Evolutionary conservation across 2,329 filamentous ascomycete species (phyloP).

Genomic region (Pestalotiopsis sp.): DNA sequence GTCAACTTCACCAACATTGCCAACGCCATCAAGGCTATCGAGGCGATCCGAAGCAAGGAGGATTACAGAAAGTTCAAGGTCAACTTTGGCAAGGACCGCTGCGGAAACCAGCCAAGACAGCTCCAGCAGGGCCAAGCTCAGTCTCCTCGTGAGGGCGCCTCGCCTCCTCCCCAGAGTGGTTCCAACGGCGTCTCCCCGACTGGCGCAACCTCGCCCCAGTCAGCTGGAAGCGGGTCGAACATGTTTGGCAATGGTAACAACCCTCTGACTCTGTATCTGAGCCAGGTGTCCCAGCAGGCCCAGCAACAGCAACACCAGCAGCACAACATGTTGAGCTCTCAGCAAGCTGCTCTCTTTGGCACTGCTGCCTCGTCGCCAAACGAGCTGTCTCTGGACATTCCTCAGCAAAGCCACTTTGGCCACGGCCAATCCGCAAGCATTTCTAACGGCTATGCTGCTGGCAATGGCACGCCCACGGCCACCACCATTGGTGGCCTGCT

Average conservation of each 20-base stretch:
- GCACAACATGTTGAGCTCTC: constrained; percentile 69
- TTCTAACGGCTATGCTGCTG: constrained; percentile 62
- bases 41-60: constrained; percentile 90
- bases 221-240: constrained; percentile 56
- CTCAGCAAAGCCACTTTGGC: constrained; percentile 61
- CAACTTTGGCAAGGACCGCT: constrained; percentile 98
- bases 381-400: constrained; percentile 59
- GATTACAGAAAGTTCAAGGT: constrained; percentile 99
- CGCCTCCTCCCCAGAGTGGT: constrained; percentile 61
- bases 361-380: constrained; percentile 64
- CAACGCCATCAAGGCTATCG: constrained; percentile 98
- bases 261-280: constrained; percentile 90
- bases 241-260: constrained; percentile 85
- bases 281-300: constrained; percentile 73
- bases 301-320: constrained; percentile 77
- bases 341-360: constrained; percentile 81
- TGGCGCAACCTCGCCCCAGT: constrained; percentile 57
- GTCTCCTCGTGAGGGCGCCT: constrained; percentile 66
- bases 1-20: constrained; percentile 99
- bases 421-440: constrained; percentile 69
- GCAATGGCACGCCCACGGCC: constrained; percentile 54
- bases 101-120: constrained; percentile 93
- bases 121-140: constrained; percentile 66
- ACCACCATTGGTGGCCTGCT: constrained; percentile 77
- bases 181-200: constrained; percentile 61